Evolutionary conservation across 768 basidiomycete genomes (phyloP).

Genomic region (Epithele typhae): DNA sequence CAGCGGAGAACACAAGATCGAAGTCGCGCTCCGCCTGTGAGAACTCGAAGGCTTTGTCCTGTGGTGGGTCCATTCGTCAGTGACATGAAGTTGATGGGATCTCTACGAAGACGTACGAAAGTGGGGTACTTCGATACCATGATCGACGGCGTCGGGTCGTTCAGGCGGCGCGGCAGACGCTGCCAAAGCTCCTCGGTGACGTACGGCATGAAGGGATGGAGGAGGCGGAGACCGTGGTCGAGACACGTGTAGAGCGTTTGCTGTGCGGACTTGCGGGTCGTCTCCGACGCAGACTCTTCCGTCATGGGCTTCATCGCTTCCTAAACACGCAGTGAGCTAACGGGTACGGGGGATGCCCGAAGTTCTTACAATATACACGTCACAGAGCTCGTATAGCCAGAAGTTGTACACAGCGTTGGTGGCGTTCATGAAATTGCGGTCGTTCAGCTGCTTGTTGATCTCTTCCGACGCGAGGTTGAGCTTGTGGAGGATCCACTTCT

Average conservation of each 20-base stretch:
- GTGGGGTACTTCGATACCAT: constrained; percentile 86
- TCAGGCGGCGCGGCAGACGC: constrained; percentile 79
- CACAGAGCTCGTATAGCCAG: constrained; percentile 99
- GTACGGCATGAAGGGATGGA: constrained; percentile 99
- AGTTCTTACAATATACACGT: constrained; percentile 87
- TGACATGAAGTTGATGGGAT: background rate
- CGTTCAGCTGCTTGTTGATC: constrained; percentile 68
- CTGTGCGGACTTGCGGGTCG: constrained; percentile 76
- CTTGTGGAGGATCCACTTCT: constrained; percentile 94
- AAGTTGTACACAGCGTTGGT: constrained; percentile 85
- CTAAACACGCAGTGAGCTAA: constrained; percentile 48
- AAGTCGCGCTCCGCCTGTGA: constrained; percentile 79
- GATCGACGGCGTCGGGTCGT: constrained; percentile 80
- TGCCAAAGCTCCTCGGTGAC: constrained; percentile 99
- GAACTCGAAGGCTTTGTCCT: constrained; percentile 62
- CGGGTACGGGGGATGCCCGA: background rate
- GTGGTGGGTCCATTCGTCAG: constrained; percentile 1
- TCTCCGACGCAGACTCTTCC: constrained; percentile 62
- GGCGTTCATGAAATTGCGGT: constrained; percentile 91
- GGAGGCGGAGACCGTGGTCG: constrained; percentile 81
- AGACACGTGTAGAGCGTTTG: constrained; percentile 95
- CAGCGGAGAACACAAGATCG: constrained; percentile 74
- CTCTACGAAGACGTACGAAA: constrained; percentile 45
- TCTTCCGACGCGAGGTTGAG: constrained; percentile 77
- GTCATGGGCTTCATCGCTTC: constrained; percentile 99